These are phyloP conservation scores for Aspergillus floridensis DNA, from an alignment of 2,329 filamentous ascomycete species.

Conservation along the genomic window DNA sequence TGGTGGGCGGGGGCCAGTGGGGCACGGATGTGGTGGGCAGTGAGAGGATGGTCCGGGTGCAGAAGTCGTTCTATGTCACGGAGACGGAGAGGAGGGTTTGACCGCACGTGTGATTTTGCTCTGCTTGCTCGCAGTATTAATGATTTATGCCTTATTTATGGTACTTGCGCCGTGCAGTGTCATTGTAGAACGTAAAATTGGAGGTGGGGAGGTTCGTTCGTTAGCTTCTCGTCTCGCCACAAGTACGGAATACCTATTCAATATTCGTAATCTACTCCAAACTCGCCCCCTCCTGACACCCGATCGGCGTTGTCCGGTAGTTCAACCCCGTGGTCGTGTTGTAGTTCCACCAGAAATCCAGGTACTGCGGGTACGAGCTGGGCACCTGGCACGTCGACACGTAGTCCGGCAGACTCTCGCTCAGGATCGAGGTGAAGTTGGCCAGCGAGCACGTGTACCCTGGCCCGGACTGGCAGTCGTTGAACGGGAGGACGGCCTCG, in stretches of 20 bases:
- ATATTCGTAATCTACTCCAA: not conserved
- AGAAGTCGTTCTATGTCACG: not conserved
- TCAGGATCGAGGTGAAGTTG: constrained; percentile 13
- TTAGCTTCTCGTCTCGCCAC: too few relatives aligned
- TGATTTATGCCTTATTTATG: too few relatives aligned
- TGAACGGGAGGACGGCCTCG: constrained; percentile 21
- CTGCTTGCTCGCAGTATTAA: too few relatives aligned
- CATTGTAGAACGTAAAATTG: too few relatives aligned
- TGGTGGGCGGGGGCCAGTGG: too few relatives aligned
- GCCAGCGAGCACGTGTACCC: constrained; percentile 20
- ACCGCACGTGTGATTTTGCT: too few relatives aligned
- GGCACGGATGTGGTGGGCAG: not conserved
- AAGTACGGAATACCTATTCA: too few relatives aligned
- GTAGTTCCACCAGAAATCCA: constrained; percentile 21
- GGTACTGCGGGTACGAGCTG: constrained; percentile 14
- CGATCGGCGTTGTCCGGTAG: not conserved
- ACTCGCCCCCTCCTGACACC: not conserved
- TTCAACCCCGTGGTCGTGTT: constrained; percentile 4
- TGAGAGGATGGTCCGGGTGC: not conserved
- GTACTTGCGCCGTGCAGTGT: too few relatives aligned
- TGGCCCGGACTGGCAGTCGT: constrained; percentile 16
- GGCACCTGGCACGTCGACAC: constrained; percentile 13
- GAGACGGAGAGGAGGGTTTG: constrained; percentile 16
- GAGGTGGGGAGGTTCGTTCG: too few relatives aligned
- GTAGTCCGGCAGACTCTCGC: constrained; percentile 14